These are phyloP conservation scores for Neoascochyta sp. DNA, from an alignment of 2,329 filamentous ascomycete species.

Conservation along the genomic window DNA sequence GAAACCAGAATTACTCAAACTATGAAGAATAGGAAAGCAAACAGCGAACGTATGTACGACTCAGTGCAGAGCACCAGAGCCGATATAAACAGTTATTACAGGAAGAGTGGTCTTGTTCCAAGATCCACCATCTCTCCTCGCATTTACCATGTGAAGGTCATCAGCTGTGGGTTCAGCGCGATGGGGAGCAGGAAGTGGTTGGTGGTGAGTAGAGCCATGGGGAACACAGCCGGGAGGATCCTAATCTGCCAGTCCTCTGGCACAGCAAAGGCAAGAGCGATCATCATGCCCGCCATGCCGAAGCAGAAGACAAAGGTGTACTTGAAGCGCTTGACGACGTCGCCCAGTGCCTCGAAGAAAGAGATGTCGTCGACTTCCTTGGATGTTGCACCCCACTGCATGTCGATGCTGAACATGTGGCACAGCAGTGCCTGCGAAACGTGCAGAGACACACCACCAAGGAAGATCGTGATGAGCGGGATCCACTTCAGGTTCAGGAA, in stretches of 20 bases:
- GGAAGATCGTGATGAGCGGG: conserved; percentile 69
- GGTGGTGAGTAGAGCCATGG: conserved; percentile 63
- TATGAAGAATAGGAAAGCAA: too few relatives aligned
- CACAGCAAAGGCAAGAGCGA: conserved; percentile 64
- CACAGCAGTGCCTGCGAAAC: conserved; percentile 73
- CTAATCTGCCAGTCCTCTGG: conserved; percentile 54
- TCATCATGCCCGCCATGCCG: conserved; percentile 57
- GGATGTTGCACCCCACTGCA: conserved; percentile 79
- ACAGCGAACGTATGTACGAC: too few relatives aligned
- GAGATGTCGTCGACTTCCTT: conserved; percentile 79
- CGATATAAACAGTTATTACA: too few relatives aligned
- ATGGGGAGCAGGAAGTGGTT: conserved; percentile 70
- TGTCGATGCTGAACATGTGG: conserved; percentile 83
- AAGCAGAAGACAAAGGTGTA: conserved; percentile 60
- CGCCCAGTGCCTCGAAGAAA: conserved; percentile 80
- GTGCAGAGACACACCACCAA: conserved; percentile 77
- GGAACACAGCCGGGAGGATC: conserved; percentile 63
- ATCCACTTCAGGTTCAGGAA: conserved; percentile 62
- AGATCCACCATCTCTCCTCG: too few relatives aligned
- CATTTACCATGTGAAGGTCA: conserved; percentile 71
- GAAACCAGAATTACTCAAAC: too few relatives aligned
- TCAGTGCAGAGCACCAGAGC: too few relatives aligned
- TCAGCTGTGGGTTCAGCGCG: conserved; percentile 72
- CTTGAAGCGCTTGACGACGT: conserved; percentile 76
- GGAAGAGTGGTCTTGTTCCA: too few relatives aligned